Percentiles rank a stretch among this genome's conserved stretches.
Conservation (phyloP, 106 monocot genomes). For the Dendrobium officinale region DNA sequence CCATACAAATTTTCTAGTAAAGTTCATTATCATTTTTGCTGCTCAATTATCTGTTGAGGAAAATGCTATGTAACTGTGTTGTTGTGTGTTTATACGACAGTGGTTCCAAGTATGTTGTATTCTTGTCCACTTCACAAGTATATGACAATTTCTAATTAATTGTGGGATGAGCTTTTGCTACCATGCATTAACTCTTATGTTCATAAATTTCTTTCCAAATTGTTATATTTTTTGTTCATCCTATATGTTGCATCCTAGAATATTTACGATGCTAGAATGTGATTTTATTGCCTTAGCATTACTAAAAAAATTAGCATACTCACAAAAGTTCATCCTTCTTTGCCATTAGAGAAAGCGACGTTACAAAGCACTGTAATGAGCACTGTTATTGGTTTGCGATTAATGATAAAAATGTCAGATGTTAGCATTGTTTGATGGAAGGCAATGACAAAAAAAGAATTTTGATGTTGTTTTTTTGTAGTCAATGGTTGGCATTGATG, state of each 20-base stretch:
- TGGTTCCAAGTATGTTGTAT: not conserved
- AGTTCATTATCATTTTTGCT: constrained; percentile 2
- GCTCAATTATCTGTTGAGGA: not conserved
- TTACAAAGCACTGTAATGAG: too few species aligned
- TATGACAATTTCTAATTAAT: not conserved
- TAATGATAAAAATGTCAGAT: too few species aligned
- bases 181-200: not conserved
- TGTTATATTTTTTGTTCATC: not conserved
- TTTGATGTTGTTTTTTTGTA: too few species aligned
- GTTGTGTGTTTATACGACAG: not conserved
- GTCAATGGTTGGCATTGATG: too few species aligned
- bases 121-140: not conserved
- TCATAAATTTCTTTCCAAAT: not conserved
- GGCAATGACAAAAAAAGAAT: too few species aligned
- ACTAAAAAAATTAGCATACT: too few species aligned
- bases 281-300: too few species aligned
- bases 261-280: too few species aligned
- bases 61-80: not conserved
- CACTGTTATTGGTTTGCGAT: too few species aligned
- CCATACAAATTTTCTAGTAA: not conserved
- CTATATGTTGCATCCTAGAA: not conserved
- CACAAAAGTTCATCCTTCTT: too few species aligned
- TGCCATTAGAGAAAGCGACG: too few species aligned
- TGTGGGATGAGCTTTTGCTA: not conserved
- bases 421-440: too few species aligned